A percentile compares a stretch with the other conserved stretches of the same genome.
Evolutionary conservation across 768 basidiomycete species (phyloP).

Genomic region (Macrolepiota albuminosa): DNA sequence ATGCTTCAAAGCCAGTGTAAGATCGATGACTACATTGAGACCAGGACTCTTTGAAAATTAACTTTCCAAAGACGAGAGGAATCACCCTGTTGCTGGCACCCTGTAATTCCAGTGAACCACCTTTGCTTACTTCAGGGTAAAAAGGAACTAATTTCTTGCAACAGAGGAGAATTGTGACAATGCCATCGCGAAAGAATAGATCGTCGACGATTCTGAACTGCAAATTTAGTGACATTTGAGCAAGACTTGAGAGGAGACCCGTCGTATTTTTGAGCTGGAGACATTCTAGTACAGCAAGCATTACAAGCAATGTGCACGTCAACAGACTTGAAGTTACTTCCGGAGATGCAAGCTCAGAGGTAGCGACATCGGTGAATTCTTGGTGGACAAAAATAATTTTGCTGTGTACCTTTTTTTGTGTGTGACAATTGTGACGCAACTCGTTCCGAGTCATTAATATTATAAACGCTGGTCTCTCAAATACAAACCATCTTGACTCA

Average conservation of each 20-base stretch:
- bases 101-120: not conserved
- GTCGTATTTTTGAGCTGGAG: not conserved
- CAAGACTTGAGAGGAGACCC: not conserved
- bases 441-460: no score
- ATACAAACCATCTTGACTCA: no score
- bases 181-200: not conserved
- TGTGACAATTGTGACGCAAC: no score
- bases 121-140: not conserved
- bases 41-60: not conserved
- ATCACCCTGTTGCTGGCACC: not conserved
- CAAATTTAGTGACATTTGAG: not conserved
- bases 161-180: not conserved
- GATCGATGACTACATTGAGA: not conserved
- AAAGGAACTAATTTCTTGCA: not conserved
- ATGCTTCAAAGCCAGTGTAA: not conserved
- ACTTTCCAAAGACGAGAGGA: not conserved
- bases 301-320: not conserved
- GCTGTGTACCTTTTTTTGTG: no score
- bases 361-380: not conserved
- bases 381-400: no score
- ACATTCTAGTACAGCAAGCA: no score
- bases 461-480: no score
- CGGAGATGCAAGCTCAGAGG: not conserved
- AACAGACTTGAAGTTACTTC: not conserved
- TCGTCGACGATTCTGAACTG: not conserved